phyloP scores from a whole-genome alignment of 495 filamentous ascomycete genomes.

The Penicillium robsamsonii region DNA sequence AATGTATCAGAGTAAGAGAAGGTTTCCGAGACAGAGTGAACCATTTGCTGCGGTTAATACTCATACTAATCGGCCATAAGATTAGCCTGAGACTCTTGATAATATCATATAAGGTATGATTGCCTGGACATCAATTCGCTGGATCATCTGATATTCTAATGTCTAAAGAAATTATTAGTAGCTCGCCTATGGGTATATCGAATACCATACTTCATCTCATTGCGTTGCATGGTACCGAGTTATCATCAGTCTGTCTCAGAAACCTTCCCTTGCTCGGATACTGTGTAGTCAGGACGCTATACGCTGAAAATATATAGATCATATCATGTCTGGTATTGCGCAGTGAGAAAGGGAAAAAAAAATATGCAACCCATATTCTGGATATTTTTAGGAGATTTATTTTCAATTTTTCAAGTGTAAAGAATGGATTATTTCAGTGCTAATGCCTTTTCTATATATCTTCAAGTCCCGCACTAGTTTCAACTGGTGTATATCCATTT shows the following conservation, averaged over 20 bases:
- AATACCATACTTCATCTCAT: constrained; percentile 5
- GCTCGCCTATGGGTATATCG: background rate
- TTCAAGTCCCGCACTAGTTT: too few species aligned
- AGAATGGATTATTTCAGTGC: too few species aligned
- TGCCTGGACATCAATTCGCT: background rate
- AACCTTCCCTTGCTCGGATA: too few species aligned
- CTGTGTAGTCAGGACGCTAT: too few species aligned
- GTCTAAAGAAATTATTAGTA: constrained; percentile 1
- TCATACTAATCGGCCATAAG: background rate
- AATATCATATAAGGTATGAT: constrained; percentile 1
- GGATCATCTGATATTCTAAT: background rate
- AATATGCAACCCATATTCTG: too few species aligned
- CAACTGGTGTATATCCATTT: background rate
- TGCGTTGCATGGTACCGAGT: background rate
- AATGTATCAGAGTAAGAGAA: background rate
- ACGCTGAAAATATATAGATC: too few species aligned
- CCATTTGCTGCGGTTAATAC: constrained; percentile 3
- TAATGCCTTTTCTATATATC: too few species aligned
- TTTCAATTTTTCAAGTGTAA: too few species aligned
- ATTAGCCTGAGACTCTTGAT: constrained; percentile 3
- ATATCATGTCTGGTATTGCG: too few species aligned
- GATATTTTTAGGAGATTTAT: too few species aligned
- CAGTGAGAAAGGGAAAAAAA: too few species aligned
- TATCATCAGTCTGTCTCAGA: too few species aligned
- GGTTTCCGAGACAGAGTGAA: background rate